Conservation (phyloP, 805 yeast species). For the Spathaspora passalidarum region DNA sequence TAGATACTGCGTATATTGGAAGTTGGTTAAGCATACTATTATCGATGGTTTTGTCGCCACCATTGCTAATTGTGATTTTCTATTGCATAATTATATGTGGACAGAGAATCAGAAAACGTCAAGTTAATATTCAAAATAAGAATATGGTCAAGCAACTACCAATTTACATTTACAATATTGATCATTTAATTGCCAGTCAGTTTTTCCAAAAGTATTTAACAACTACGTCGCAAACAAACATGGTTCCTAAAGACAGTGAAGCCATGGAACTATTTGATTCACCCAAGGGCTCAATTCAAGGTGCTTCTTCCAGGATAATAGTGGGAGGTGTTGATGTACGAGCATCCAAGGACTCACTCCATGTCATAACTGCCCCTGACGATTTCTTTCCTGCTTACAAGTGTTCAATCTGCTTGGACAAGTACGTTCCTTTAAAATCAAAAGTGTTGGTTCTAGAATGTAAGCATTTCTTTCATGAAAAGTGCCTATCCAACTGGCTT, state of each 20-base stretch:
- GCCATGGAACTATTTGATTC: slow-evolving; percentile 8
- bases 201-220: slow-evolving; percentile 28
- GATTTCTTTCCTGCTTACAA: slow-evolving; percentile 45
- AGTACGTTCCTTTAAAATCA: slow-evolving; percentile 44
- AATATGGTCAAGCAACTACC: slow-evolving; percentile 33
- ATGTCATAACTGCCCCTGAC: slow-evolving; percentile 24
- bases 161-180: slow-evolving; percentile 34
- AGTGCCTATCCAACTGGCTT: slow-evolving; percentile 60
- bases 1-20: slow-evolving; percentile 35
- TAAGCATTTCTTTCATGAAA: slow-evolving; percentile 58
- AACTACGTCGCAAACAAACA: slow-evolving; percentile 26
- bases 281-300: slow-evolving; percentile 12
- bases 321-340: slow-evolving; percentile 41
- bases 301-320: slow-evolving; percentile 27
- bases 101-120: slow-evolving; percentile 25
- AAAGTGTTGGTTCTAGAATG: slow-evolving; percentile 55
- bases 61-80: slow-evolving; percentile 33
- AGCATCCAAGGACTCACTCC: slow-evolving; percentile 13
- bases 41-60: slow-evolving; percentile 43
- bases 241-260: slow-evolving; percentile 8
- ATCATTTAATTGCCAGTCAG: slow-evolving; percentile 29
- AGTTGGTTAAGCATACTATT: slow-evolving; percentile 36
- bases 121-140: slow-evolving; percentile 24
- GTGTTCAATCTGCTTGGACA: slow-evolving; percentile 60
- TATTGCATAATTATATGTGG: slow-evolving; percentile 28